phyloP scores from a whole-genome alignment of 2,329 filamentous ascomycete species.

The Penicillium sp. region DNA sequence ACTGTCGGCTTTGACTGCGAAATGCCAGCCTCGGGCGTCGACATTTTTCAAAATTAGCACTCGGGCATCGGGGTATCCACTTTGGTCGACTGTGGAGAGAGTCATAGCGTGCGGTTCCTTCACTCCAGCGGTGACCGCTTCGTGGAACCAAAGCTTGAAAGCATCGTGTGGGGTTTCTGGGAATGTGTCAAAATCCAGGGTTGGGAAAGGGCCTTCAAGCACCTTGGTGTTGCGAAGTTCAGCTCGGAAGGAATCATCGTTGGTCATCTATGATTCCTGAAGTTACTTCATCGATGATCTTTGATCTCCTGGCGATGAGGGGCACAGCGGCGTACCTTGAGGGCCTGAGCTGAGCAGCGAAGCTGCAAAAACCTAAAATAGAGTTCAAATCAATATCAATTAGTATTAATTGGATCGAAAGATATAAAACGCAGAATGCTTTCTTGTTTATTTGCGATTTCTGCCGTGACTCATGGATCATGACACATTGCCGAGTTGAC shows the following conservation, averaged over 20 bases:
- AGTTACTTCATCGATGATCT: not conserved
- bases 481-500: not conserved
- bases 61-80: conserved; percentile 15
- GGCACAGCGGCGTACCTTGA: not conserved
- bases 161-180: conserved; percentile 9
- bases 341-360: not conserved
- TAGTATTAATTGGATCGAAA: no score
- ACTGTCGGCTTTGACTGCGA: conserved; percentile 16
- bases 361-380: not conserved
- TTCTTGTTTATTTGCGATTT: not conserved
- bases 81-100: conserved; percentile 13
- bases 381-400: not conserved
- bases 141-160: conserved; percentile 16
- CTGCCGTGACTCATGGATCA: not conserved
- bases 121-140: conserved; percentile 7
- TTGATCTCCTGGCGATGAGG: not conserved
- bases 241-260: conserved; percentile 3
- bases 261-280: not conserved
- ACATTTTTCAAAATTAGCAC: conserved; percentile 20
- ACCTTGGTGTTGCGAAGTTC: conserved; percentile 10
- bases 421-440: not conserved
- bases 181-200: not conserved
- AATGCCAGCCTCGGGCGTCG: conserved; percentile 20
- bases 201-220: conserved; percentile 7
- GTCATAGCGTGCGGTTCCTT: conserved; percentile 22